These are phyloP conservation scores for Begonia loranthoides DNA, from an alignment of 306 rosid species.

Conservation along the genomic window DNA sequence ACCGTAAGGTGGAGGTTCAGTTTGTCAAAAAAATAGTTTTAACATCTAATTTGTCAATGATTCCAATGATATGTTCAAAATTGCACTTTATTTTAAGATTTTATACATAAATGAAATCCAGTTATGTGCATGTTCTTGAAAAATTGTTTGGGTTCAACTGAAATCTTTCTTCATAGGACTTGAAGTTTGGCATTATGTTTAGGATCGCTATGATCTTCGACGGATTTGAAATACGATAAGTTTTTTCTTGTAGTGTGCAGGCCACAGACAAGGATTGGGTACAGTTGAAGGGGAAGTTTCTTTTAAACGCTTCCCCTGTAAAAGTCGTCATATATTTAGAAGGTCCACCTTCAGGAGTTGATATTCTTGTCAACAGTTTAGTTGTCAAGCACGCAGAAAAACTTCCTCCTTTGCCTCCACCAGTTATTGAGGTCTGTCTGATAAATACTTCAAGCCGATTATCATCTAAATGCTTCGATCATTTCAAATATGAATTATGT, in stretches of 20 bases:
- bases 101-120: too few species aligned
- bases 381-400: slow-evolving; percentile 71
- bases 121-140: too few species aligned
- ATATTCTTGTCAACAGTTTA: slow-evolving; percentile 70
- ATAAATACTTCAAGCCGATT: slow-evolving; percentile 1
- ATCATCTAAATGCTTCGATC: too few species aligned
- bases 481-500: neutral
- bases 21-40: too few species aligned
- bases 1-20: too few species aligned
- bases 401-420: slow-evolving; percentile 57
- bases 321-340: slow-evolving; percentile 68
- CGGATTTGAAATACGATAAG: slow-evolving; percentile 14
- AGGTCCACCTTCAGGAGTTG: slow-evolving; percentile 84
- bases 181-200: too few species aligned
- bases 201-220: too few species aligned
- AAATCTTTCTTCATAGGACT: too few species aligned
- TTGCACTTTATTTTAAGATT: too few species aligned
- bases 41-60: too few species aligned
- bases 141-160: too few species aligned
- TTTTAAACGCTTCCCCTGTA: slow-evolving; percentile 66
- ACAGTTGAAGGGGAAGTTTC: slow-evolving; percentile 80
- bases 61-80: too few species aligned
- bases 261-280: slow-evolving; percentile 89
- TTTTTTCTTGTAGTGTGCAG: slow-evolving; percentile 51
- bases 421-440: slow-evolving; percentile 46